Evolutionary conservation across 208 protist species (phyloP), one percentile per base, ranked within the genome.

Genomic region (Trypanosoma theileri): DNA sequence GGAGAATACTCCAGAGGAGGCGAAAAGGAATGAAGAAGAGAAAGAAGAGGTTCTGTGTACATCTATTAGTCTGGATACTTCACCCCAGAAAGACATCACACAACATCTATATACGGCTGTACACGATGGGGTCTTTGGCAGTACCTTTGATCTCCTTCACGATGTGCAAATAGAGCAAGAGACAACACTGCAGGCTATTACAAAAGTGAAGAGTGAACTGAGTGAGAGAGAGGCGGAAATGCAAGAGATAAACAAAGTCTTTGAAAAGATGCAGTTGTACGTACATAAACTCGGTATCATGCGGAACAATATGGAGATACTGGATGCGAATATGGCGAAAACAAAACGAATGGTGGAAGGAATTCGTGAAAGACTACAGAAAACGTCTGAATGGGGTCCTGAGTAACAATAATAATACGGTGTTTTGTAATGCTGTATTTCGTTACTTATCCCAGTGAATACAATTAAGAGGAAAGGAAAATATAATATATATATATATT

Each of bases 261-360:
- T 68, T 59, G 22, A 51, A 12, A 44, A 68, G 22, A 16, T 59
- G 13, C 26, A 35, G 8, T 24, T 59, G 8, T 68, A 68, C 40
- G 21, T 48, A 14, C 21, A 40, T 3, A 68, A 68, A 35, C 52
- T 59, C 12, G 19, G 24, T 13, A 40, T 68, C 0, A 59, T 59
- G 63, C 24, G 21, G n/a, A 31, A 16, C n/a, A 68, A 59, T 41
- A 58, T 59, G 53, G 35, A 8, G 40, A 19, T 68, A 2, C 35
- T 59, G 2, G 41, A 68, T 51, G 22, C 51, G 14, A 68, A 68
- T 24, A 58, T 68, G 63, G 63, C 63, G 2, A 68, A 68, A 21
- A 59, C 52, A 48, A 68, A 68, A 35, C 31, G 40, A 26, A 35
- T 68, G 52, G 52, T 19, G 10, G 14, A 19, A 31, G 63, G 50